These are phyloP conservation scores for Inga oerstediana DNA, from an alignment of 306 rosid genomes.

Conservation along the genomic window DNA sequence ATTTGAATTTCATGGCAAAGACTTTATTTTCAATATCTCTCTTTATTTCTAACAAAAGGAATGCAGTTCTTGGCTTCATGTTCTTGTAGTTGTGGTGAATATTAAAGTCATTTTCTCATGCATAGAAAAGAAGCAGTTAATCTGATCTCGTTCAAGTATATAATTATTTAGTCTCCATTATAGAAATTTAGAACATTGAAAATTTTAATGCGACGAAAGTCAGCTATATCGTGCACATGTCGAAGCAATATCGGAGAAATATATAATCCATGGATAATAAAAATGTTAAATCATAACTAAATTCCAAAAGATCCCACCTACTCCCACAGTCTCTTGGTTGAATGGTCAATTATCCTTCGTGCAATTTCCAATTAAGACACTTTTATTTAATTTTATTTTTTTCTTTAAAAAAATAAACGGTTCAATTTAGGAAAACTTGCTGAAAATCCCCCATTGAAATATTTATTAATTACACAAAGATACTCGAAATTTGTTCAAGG, in stretches of 20 bases:
- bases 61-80: background rate
- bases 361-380: background rate
- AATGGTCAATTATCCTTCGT: constrained; percentile 17
- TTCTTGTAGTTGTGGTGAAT: background rate
- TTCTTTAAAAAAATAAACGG: background rate
- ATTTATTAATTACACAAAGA: too few species aligned
- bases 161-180: background rate
- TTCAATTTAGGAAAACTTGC: too few species aligned
- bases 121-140: background rate
- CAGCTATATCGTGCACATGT: constrained; percentile 26
- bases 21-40: background rate
- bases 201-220: constrained; percentile 30
- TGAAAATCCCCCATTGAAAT: too few species aligned
- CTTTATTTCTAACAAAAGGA: too few species aligned
- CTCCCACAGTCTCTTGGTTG: constrained; percentile 29
- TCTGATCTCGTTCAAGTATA: background rate
- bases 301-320: constrained; percentile 30
- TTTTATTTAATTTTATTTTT: background rate
- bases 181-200: constrained; percentile 17
- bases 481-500: too few species aligned
- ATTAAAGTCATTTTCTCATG: background rate
- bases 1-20: background rate
- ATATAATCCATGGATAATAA: background rate
- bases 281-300: constrained; percentile 11
- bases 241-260: constrained; percentile 4